Evolutionary conservation across 2,329 filamentous ascomycete species (phyloP).

Genomic region (Fusarium verrucosum): DNA sequence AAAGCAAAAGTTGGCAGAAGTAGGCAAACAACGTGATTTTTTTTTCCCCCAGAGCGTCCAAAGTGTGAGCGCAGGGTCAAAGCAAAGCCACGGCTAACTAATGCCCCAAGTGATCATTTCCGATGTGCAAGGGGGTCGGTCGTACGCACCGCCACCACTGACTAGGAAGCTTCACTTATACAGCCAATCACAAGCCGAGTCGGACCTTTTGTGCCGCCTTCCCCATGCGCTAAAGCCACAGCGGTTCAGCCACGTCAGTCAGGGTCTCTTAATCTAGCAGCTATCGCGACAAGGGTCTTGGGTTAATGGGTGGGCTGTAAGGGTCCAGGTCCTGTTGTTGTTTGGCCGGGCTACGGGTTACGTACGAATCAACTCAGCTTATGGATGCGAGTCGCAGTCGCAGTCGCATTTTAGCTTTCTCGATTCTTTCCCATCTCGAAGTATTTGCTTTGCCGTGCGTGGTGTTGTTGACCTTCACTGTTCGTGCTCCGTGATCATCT

Average conservation of each 20-base stretch:
- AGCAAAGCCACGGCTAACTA: conserved; percentile 17
- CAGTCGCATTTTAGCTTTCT: conserved; percentile 29
- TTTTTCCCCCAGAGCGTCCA: conserved; percentile 3
- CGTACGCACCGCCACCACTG: conserved; percentile 36
- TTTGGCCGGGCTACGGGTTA: conserved; percentile 19
- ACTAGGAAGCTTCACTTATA: neutral
- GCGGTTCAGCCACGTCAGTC: conserved; percentile 30
- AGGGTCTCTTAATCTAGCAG: conserved; percentile 35
- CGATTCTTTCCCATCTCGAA: conserved; percentile 5
- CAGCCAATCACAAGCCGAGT: conserved; percentile 15
- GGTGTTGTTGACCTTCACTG: neutral
- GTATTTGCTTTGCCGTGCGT: conserved; percentile 14
- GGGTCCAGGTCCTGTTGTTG: conserved; percentile 26
- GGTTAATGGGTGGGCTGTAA: conserved; percentile 24
- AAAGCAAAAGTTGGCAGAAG: conserved; percentile 36
- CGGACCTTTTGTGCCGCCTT: conserved; percentile 32
- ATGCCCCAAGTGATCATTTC: conserved; percentile 37
- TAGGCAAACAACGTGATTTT: conserved; percentile 31
- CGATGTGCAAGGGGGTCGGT: conserved; percentile 16
- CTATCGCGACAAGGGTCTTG: conserved; percentile 30
- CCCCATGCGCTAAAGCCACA: conserved; percentile 34
- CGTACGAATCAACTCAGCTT: conserved; percentile 23
- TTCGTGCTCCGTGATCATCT: neutral
- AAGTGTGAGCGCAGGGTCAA: neutral
- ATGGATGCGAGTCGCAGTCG: conserved; percentile 2